phyloP scores from a whole-genome alignment of 306 rosid species.

The Arachis hypogaea region DNA sequence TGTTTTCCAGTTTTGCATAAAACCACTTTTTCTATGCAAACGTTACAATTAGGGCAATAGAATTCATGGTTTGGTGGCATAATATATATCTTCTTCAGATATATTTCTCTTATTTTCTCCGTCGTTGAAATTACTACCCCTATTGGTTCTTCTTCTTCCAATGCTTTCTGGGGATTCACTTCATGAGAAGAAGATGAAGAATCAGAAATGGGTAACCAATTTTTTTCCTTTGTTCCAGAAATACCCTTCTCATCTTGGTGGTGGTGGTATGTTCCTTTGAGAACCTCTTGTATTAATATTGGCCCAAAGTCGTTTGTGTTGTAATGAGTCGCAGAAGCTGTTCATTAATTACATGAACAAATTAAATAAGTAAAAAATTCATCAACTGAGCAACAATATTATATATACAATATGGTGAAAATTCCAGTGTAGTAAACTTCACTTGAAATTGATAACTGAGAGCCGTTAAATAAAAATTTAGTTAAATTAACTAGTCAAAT shows the following conservation, averaged over 20 bases:
- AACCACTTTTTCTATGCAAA: slow-evolving; percentile 65
- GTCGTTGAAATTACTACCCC: slow-evolving; percentile 3
- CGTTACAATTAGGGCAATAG: slow-evolving; percentile 65
- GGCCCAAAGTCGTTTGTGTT: neutral
- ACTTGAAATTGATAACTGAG: too few species aligned
- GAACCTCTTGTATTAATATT: too few species aligned
- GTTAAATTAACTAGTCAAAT: too few species aligned
- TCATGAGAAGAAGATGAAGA: neutral
- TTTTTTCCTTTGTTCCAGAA: neutral
- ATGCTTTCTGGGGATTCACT: too few species aligned
- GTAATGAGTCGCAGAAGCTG: neutral
- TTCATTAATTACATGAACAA: neutral
- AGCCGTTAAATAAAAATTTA: too few species aligned
- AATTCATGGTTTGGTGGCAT: slow-evolving; percentile 53
- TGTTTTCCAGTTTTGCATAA: neutral
- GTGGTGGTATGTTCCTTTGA: too few species aligned
- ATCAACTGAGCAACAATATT: neutral
- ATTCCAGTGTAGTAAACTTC: too few species aligned
- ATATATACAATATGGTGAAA: neutral
- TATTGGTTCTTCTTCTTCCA: neutral
- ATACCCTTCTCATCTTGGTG: neutral
- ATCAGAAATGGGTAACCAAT: neutral
- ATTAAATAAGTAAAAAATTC: neutral
- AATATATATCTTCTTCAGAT: slow-evolving; percentile 47
- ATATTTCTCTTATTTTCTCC: slow-evolving; percentile 44